Evolutionary conservation across 169 alveolate genomes (phyloP).

Genomic region (Cyclospora cayetanensis): DNA sequence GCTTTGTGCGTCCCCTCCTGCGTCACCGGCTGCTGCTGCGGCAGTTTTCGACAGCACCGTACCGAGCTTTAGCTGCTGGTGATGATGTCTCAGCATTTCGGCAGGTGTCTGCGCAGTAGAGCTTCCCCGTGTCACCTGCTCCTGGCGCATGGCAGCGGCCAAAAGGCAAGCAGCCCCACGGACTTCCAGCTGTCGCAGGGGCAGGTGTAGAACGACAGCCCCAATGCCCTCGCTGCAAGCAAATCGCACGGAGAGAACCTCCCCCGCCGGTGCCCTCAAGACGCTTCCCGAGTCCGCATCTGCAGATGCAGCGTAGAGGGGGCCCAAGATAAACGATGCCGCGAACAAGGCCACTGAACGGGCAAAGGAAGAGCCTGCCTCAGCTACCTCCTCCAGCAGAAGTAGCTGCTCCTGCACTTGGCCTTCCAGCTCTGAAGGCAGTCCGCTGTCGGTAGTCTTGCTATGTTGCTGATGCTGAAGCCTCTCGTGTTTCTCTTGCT

Average conservation of each 20-base stretch:
- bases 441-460: conserved; percentile 16
- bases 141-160: conserved; percentile 25
- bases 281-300: neutral
- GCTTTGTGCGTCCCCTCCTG: conserved; percentile 19
- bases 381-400: neutral
- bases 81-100: neutral
- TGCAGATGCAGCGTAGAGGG: neutral
- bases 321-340: conserved; percentile 17
- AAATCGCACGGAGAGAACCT: neutral
- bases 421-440: neutral
- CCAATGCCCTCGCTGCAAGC: conserved; percentile 44
- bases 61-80: neutral
- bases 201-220: conserved; percentile 4
- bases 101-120: neutral
- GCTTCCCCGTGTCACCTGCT: neutral
- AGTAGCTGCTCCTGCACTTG: conserved; percentile 53
- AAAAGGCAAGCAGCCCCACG: conserved; percentile 34
- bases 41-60: neutral
- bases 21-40: neutral
- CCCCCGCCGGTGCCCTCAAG: conserved; percentile 14
- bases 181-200: neutral
- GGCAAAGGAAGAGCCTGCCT: conserved; percentile 32
- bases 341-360: conserved; percentile 5
- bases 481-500: neutral
- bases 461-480: neutral